Percentiles rank a stretch among this genome's conserved stretches.
These are phyloP conservation scores for Colletotrichum magnum DNA, from an alignment of 2,329 filamentous ascomycete genomes.

Conservation along the genomic window DNA sequence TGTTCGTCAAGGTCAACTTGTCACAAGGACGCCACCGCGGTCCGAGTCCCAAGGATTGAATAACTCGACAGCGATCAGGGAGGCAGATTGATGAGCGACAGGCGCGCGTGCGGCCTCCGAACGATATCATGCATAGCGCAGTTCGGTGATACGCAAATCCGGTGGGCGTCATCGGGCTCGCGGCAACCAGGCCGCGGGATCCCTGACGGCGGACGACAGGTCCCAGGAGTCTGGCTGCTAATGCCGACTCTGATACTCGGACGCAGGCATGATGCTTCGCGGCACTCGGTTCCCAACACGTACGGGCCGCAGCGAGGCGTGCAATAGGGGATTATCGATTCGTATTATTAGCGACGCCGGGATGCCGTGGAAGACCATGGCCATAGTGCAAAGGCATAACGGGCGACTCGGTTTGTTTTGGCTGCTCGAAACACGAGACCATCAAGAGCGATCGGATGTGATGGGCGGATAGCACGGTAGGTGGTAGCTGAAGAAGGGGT, in stretches of 20 bases:
- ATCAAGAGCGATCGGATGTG: background rate
- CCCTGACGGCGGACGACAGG: constrained; percentile 10
- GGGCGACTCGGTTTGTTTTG: constrained; percentile 1
- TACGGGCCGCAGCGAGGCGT: constrained; percentile 20
- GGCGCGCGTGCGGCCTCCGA: background rate
- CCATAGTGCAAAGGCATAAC: background rate
- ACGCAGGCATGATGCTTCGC: constrained; percentile 27
- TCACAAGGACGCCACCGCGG: constrained; percentile 14
- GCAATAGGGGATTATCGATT: background rate
- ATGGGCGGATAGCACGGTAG: constrained; percentile 13
- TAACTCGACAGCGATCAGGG: background rate
- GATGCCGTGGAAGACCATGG: constrained; percentile 1
- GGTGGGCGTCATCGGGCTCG: constrained; percentile 12
- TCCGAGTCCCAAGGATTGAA: background rate
- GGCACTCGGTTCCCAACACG: constrained; percentile 1
- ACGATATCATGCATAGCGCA: background rate
- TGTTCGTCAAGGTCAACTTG: constrained; percentile 18
- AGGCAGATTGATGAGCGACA: background rate
- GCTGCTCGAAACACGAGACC: constrained; percentile 16
- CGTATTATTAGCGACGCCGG: constrained; percentile 1
- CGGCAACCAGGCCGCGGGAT: constrained; percentile 6
- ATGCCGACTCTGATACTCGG: constrained; percentile 6
- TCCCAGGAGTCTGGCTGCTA: constrained; percentile 14
- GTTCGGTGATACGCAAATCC: constrained; percentile 15
- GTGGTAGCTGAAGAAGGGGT: background rate